Conservation (phyloP, 768 basidiomycete species). For the Mycena crocata region DNA sequence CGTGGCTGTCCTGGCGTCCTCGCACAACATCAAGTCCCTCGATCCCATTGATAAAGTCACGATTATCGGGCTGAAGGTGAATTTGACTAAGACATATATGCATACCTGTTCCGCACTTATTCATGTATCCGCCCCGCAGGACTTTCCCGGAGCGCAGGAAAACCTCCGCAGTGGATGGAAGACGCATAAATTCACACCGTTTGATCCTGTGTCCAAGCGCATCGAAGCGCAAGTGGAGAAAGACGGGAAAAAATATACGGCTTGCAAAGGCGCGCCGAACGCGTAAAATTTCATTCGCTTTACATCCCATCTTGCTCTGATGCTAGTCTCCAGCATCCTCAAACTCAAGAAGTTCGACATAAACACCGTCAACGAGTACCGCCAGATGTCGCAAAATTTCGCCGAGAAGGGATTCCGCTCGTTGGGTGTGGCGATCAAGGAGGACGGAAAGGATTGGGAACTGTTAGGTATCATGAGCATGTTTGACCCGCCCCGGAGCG, state of each 20-base stretch:
- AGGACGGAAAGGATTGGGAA: slow-evolving; percentile 55
- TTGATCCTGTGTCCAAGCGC: slow-evolving; percentile 63
- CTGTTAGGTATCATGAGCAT: slow-evolving; percentile 53
- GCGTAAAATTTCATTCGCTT: slow-evolving; percentile 39
- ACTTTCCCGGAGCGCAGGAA: slow-evolving; percentile 58
- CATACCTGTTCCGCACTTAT: background rate
- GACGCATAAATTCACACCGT: slow-evolving; percentile 59
- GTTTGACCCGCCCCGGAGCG: slow-evolving; percentile 59
- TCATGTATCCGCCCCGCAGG: slow-evolving; percentile 32
- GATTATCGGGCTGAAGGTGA: slow-evolving; percentile 53
- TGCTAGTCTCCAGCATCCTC: slow-evolving; percentile 48
- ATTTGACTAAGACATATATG: too few species aligned
- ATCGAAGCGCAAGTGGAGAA: slow-evolving; percentile 60
- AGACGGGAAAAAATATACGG: slow-evolving; percentile 54
- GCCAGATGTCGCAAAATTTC: slow-evolving; percentile 49
- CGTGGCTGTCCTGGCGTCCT: slow-evolving; percentile 57
- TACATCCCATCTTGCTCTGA: too few species aligned
- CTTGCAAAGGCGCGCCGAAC: slow-evolving; percentile 61
- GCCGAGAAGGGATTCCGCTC: slow-evolving; percentile 58
- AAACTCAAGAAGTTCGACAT: slow-evolving; percentile 50
- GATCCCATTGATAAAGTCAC: slow-evolving; percentile 64
- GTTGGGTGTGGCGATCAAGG: slow-evolving; percentile 59
- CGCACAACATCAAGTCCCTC: slow-evolving; percentile 57
- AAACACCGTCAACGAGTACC: slow-evolving; percentile 47
- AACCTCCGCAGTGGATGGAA: slow-evolving; percentile 55